Conservation (phyloP, 257 asterid species). For the Hygrophila difformis region DNA sequence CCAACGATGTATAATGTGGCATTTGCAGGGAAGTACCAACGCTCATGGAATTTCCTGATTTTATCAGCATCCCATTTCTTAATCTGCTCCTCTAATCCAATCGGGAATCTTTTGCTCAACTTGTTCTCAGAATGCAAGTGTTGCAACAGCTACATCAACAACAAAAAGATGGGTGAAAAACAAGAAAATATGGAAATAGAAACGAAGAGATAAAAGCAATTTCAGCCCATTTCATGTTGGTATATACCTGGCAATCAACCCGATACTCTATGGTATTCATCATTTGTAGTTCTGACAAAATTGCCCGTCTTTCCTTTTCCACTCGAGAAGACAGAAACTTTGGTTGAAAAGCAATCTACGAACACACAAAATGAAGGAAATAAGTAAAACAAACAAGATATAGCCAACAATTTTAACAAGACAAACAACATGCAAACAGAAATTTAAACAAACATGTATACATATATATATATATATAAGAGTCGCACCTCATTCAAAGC, state of each 20-base stretch:
- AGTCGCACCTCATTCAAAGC: conserved; percentile 84
- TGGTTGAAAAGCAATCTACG: conserved; percentile 94
- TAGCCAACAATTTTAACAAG: not conserved
- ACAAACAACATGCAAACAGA: not conserved
- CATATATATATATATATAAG: conserved; percentile 1
- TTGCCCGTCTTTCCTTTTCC: conserved; percentile 95
- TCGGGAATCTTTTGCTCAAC: conserved; percentile 93
- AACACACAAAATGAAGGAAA: conserved; percentile 12
- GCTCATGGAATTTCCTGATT: conserved; percentile 91
- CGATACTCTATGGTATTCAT: conserved; percentile 99
- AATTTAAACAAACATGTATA: not conserved
- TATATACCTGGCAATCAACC: conserved; percentile 94
- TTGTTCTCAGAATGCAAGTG: conserved; percentile 96
- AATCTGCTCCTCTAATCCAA: conserved; percentile 96
- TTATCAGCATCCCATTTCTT: conserved; percentile 99
- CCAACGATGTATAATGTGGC: conserved; percentile 98
- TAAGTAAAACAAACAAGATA: conserved; percentile 4
- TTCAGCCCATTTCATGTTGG: conserved; percentile 14
- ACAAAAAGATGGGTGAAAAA: too few species aligned
- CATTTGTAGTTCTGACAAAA: conserved; percentile 94
- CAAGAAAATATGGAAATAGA: conserved; percentile 11
- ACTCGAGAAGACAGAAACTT: conserved; percentile 89
- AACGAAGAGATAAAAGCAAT: conserved; percentile 9
- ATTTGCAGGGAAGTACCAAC: conserved; percentile 99
- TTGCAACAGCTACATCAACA: conserved; percentile 68